Base-by-base conservation (phyloP, 495 filamentous ascomycete species). In the Penicillium herquei region DNA sequence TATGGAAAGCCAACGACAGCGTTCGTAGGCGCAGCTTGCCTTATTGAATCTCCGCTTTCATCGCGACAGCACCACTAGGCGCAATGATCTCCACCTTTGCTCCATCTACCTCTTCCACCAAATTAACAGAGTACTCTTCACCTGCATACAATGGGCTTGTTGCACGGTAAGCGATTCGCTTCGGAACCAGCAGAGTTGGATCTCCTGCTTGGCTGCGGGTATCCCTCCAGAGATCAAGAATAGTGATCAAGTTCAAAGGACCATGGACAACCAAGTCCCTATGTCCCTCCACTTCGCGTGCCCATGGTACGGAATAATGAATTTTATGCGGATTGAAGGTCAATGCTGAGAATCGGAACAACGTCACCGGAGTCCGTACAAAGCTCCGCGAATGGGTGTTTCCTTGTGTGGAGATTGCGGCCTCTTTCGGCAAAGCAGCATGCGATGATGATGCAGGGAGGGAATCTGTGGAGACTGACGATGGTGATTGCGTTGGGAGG, bases 281-380 rank as follows among this genome's bases (percentile, higher is more conserved):
- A 55, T 87, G 84, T 0, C 82, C 82, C 53, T 88, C 85, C 13
- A 86, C 74, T 12, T 79, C 70, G 3, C 74, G 69, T 12, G 78
- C 79, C 84, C 84, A 87, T 4, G 76, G 70, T 3, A 72, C 65
- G 35, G 84, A 84, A 63, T 87, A 89, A 62, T 90, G 87, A 39
- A 90, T 90, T 66, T 83, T 87, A 60, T 89, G 87, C 0, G 77
- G 82, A 55, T 89, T 90, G 66, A 87, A 89, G 3, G 86, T 90
- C 18, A 91, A 67, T 0, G 87, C 87, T 0, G 84, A 87, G 73
- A 90, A 90, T 4, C 86, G 79, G 65, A 89, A 89, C 7, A 90
- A 77, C 0, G 80, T 78, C 6, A 80, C 76, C 3, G 78, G 72
- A 0, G 84, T 83, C 65, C 81, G 83, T 12, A 63, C 56, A 42